Conservation (phyloP, 2,329 filamentous ascomycete genomes). For the Stylonectria norvegica region DNA sequence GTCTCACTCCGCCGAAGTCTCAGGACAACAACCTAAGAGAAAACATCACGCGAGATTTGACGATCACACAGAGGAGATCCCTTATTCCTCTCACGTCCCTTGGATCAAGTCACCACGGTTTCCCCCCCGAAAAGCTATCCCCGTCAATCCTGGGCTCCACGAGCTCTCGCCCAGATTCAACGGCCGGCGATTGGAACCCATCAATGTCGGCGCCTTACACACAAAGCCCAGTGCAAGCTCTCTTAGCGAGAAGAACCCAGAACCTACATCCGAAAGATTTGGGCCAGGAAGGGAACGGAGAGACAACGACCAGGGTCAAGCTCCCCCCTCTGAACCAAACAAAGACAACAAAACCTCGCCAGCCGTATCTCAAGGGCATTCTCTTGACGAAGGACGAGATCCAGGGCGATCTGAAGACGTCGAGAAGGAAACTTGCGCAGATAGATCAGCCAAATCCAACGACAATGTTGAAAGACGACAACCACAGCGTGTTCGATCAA, state of each 20-base stretch:
- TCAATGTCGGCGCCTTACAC: constrained; percentile 3
- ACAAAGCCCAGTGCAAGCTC: not conserved
- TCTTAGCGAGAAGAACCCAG: constrained; percentile 2
- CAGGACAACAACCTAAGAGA: not conserved
- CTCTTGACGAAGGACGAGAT: constrained; percentile 12
- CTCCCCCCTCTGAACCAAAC: constrained; percentile 5
- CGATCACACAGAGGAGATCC: constrained; percentile 9
- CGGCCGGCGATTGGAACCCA: constrained; percentile 12
- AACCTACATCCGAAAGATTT: constrained; percentile 1
- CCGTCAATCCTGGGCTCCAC: not conserved
- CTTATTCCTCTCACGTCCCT: constrained; percentile 4
- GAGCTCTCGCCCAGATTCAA: constrained; percentile 2
- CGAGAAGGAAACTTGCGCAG: constrained; percentile 6
- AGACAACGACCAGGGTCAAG: constrained; percentile 5
- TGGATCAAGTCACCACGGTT: constrained; percentile 3
- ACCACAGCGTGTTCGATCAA: constrained; percentile 7
- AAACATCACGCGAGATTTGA: constrained; percentile 15
- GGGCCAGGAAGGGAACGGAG: constrained; percentile 3
- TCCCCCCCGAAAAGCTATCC: constrained; percentile 10
- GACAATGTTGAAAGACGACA: constrained; percentile 4
- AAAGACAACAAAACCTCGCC: constrained; percentile 3
- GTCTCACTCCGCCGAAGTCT: not conserved
- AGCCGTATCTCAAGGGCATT: constrained; percentile 3
- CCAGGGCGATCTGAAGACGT: constrained; percentile 13
- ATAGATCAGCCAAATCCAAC: constrained; percentile 9